Evolutionary conservation across 1,284 basidiomycete genomes (phyloP).

Genomic region (Rhodotorula sp.): DNA sequence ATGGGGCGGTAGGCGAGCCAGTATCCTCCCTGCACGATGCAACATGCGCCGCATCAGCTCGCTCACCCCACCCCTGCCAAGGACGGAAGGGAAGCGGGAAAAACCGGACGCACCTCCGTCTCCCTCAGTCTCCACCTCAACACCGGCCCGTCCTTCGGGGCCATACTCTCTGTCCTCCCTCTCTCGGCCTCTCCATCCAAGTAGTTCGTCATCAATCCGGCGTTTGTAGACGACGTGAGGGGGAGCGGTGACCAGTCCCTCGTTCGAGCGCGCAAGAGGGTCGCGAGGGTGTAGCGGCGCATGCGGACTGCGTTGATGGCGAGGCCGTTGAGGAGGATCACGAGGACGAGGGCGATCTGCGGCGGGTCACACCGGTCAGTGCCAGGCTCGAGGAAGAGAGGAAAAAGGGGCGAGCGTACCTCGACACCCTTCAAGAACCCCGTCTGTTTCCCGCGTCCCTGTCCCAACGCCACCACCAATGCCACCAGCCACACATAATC

Average conservation of each 20-base stretch:
- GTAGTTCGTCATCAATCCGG: slow-evolving; percentile 32
- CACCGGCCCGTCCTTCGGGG: slow-evolving; percentile 28
- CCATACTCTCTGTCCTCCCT: background rate
- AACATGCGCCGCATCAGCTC: background rate
- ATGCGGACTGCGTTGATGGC: slow-evolving; percentile 36
- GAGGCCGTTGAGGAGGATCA: slow-evolving; percentile 33
- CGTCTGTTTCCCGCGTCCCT: slow-evolving; percentile 16
- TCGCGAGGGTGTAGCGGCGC: slow-evolving; percentile 30
- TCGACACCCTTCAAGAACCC: slow-evolving; percentile 37
- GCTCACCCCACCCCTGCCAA: too few relatives aligned
- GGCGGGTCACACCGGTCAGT: too few relatives aligned
- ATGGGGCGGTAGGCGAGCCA: slow-evolving; percentile 39
- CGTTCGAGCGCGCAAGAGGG: slow-evolving; percentile 14
- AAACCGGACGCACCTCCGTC: slow-evolving; percentile 25
- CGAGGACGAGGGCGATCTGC: slow-evolving; percentile 26
- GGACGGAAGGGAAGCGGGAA: too few relatives aligned
- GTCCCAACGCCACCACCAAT: slow-evolving; percentile 26
- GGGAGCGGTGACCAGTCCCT: slow-evolving; percentile 40
- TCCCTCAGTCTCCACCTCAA: slow-evolving; percentile 35
- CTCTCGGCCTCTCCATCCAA: slow-evolving; percentile 25
- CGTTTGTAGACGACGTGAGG: slow-evolving; percentile 33
- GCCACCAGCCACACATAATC: slow-evolving; percentile 25
- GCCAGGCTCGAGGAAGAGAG: background rate
- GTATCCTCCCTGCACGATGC: slow-evolving; percentile 24
- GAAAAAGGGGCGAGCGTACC: slow-evolving; percentile 7